Base-by-base conservation (phyloP, 1,284 basidiomycete species). In the Fomes fomentarius region DNA sequence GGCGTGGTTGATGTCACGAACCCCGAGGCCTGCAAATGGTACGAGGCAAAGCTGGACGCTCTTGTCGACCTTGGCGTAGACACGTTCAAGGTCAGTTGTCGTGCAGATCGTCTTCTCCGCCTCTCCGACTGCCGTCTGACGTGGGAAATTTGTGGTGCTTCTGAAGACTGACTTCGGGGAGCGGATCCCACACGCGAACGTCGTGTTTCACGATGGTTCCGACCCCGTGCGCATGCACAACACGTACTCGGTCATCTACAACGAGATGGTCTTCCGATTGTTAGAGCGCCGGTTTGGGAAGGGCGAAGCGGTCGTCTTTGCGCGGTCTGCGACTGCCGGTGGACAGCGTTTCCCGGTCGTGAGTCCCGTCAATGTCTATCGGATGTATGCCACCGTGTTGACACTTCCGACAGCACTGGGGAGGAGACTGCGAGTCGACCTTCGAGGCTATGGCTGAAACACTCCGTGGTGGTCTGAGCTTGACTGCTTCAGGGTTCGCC, bases 391-490 rank as follows among this genome's bases (percentile, higher is more conserved):
- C 1, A 6, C 4, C 19, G 9, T 47, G 1, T 12, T 11, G 15
- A 21, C 10, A 10, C 8, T 19, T 39, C 14, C 3, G 6, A 5
- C 22, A 85, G 69, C 84, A 87, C 64, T 90, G 88, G 88, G 87
- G 87, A 28, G 88, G 88, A 2, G 88, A 91, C 60, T 89, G 87
- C 69, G 87, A 90, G 67, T 87, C 84, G 12, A 88, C 86, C 0
- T 90, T 82, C 71, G 86, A 89, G 65, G 89, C 87, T 5, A 91
- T 91, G 87, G 84, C 84, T 0, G 87, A 91, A 71, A 82, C 85
- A 0, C 72, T 90, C 37, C 79, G 87, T 6, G 88, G 89, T 7
- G 81, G 81, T 9, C 71, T 91, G 28, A 86, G 84, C 47, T 70
- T 91, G 57, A 85, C 84, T 1, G 60, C 79, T 1, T 89, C 86